Evolutionary conservation across 2,329 filamentous ascomycete genomes (phyloP).

Genomic region (Fusarium transvaalense): DNA sequence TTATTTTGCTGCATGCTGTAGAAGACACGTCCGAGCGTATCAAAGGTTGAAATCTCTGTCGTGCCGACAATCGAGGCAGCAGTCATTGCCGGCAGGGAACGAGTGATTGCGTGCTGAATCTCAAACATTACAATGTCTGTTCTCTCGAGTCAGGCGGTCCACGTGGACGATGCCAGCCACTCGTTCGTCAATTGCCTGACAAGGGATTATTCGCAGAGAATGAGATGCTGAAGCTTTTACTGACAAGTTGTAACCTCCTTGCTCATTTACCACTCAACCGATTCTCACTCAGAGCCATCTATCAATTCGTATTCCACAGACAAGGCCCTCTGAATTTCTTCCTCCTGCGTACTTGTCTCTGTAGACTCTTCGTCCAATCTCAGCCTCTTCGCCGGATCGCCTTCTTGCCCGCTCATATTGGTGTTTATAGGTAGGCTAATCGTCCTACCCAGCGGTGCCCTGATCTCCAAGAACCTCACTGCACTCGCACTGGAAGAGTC

Average conservation of each 20-base stretch:
- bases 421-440: neutral
- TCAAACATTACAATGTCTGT: neutral
- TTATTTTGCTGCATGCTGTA: neutral
- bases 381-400: neutral
- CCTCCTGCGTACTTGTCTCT: neutral
- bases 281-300: neutral
- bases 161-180: neutral
- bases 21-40: neutral
- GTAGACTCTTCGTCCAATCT: neutral
- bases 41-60: neutral
- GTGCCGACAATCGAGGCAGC: neutral
- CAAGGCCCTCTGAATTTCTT: neutral
- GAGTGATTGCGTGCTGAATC: neutral
- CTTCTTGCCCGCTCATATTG: fast-evolving
- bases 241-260: neutral
- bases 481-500: neutral
- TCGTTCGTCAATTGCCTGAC: neutral
- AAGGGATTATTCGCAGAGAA: neutral
- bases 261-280: neutral
- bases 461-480: neutral
- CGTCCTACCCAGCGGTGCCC: neutral
- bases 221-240: neutral
- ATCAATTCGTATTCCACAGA: neutral
- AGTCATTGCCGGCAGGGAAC: neutral
- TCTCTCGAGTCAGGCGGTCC: too few relatives aligned